phyloP scores from a whole-genome alignment of 306 rosid species.

The Coriaria nepalensis region DNA sequence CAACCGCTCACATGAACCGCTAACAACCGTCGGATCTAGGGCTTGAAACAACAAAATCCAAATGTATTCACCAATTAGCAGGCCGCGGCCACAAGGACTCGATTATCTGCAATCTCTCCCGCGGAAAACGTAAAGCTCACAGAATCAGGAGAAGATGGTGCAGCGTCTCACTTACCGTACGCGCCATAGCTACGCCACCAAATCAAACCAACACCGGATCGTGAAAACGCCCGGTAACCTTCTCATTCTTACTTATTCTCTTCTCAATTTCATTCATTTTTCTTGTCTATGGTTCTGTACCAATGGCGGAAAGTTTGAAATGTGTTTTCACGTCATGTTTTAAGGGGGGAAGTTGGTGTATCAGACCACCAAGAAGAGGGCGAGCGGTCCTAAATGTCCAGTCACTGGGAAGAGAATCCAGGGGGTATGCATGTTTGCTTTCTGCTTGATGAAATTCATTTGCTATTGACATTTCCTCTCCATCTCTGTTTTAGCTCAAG shows the following conservation, averaged over 20 bases:
- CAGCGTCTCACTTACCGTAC: constrained; percentile 61
- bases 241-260: neutral
- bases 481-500: too few relatives aligned
- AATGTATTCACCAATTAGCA: constrained; percentile 6
- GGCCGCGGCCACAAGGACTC: too few relatives aligned
- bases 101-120: too few relatives aligned
- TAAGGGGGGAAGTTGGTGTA: constrained; percentile 72
- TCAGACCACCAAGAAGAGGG: constrained; percentile 74
- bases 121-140: neutral
- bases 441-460: neutral
- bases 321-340: constrained; percentile 4
- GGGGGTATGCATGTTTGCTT: constrained; percentile 36
- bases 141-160: constrained; percentile 34
- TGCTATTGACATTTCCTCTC: too few relatives aligned
- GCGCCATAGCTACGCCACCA: constrained; percentile 76
- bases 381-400: constrained; percentile 87
- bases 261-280: too few relatives aligned
- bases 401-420: constrained; percentile 88
- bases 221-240: constrained; percentile 72
- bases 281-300: neutral
- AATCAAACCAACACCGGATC: constrained; percentile 69
- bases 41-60: constrained; percentile 12
- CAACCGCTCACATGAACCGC: constrained; percentile 1
- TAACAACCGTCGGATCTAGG: constrained; percentile 31
- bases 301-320: neutral